Percentiles rank a stretch among this genome's conserved stretches.
These are phyloP conservation scores for Ocimum tenuiflorum DNA, from an alignment of 257 asterid species.

Conservation along the genomic window DNA sequence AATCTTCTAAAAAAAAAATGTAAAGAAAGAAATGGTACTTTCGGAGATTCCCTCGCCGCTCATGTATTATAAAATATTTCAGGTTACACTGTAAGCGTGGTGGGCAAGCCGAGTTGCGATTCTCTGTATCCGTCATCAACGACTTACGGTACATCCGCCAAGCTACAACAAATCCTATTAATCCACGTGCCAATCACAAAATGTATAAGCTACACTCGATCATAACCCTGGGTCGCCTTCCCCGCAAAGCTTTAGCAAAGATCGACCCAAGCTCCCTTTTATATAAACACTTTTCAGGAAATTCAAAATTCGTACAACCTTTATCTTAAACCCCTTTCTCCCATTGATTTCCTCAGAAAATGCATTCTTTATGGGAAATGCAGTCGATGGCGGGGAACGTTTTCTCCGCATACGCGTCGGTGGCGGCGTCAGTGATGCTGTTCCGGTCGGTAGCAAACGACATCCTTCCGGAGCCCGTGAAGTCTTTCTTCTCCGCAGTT, in stretches of 20 bases:
- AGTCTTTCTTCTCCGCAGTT: slow-evolving; percentile 19
- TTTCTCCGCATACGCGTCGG: slow-evolving; percentile 75
- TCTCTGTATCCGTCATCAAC: not conserved
- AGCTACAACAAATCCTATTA: not conserved
- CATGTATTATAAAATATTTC: no score
- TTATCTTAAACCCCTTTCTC: not conserved
- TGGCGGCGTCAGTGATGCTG: slow-evolving; percentile 66
- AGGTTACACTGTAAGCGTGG: no score
- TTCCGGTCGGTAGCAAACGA: slow-evolving; percentile 56
- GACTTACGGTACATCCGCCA: not conserved
- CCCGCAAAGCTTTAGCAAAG: not conserved
- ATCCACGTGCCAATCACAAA: not conserved
- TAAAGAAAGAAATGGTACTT: no score
- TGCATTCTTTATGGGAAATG: slow-evolving; percentile 38
- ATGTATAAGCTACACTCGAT: not conserved
- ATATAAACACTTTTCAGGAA: not conserved
- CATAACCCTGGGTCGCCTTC: slow-evolving; percentile 2
- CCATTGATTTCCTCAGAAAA: not conserved
- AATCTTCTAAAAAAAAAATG: no score
- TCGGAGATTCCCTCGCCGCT: no score
- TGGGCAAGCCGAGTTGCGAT: no score
- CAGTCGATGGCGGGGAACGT: slow-evolving; percentile 45
- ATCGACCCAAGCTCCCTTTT: not conserved
- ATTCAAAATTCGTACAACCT: not conserved
- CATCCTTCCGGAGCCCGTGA: slow-evolving; percentile 43